Base-by-base conservation (phyloP, 1,284 basidiomycete species). In the Inonotus obliquus region DNA sequence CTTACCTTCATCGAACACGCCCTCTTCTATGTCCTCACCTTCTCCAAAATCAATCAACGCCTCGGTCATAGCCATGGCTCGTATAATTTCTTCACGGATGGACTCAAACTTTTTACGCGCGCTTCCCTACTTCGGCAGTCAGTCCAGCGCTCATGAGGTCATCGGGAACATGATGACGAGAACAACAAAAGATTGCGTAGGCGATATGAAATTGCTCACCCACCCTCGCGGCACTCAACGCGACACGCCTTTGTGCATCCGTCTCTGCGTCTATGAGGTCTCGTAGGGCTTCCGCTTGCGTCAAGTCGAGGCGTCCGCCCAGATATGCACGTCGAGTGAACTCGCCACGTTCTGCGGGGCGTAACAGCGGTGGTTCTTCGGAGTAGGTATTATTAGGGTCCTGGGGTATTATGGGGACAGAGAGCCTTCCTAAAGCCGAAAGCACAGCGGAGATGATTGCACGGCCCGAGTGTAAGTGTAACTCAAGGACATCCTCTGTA, bases 41-140 rank as follows among this genome's bases (percentile, higher is more conserved):
- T 96, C 94, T 5, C 89, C 88, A 72, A 96, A 96, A 71, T 96
- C 94, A 61, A 96, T 94, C 44, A 95, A 75, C 1, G 93, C 94
- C 72, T 96, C 94, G 0, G 92, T 78, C 65, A 87, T 80, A 11
- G 92, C 86, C 53, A 92, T 82, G 59, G 86, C 87, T 27, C 81
- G 75, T 41, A 95, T 81, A 27, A 93, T 84, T 27, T 83, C 79
- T 7, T 71, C 69, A 52, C 93, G 78, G 48, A 96, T 74, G 2
- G 77, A 69, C 52, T 91, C 84, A 65, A 89, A 91, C 55, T 81
- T 78, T 21, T 75, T 72, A 59, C 83, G 75, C 38, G 83, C 79
- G 23, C 74, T 68, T 41, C 91, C 91, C 89, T 92, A 66, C 14
- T 38, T 39, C 38, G 4, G 0, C 11, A 11, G 38, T 39, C 38